Percentiles rank a stretch among this genome's conserved stretches.
These are phyloP conservation scores for Penicillium diatomitis DNA, from an alignment of 495 filamentous ascomycete genomes.

Conservation along the genomic window DNA sequence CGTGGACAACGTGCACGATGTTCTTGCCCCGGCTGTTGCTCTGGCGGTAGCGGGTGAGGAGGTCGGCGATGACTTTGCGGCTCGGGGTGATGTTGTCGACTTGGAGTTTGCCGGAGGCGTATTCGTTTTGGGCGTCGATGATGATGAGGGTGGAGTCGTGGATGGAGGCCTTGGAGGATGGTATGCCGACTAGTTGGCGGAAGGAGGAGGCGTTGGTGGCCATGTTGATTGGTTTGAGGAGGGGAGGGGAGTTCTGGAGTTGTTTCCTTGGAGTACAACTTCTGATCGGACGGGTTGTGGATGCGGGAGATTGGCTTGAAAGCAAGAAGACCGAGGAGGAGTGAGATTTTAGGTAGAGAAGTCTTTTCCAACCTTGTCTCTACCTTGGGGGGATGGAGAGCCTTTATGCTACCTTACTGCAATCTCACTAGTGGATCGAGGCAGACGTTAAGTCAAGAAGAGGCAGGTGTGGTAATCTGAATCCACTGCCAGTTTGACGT, in stretches of 20 bases:
- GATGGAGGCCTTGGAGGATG: conserved; percentile 37
- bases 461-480: no score
- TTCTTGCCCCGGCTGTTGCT: conserved; percentile 24
- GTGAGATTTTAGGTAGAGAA: no score
- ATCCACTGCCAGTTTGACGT: no score
- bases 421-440: no score
- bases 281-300: no score
- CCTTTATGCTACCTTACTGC: no score
- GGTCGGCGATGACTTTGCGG: conserved; percentile 21
- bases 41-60: conserved; percentile 40
- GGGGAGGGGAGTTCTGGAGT: neutral
- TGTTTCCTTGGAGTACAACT: neutral
- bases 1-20: conserved; percentile 50
- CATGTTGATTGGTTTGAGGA: neutral
- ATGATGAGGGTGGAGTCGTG: conserved; percentile 49
- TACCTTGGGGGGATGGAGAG: no score
- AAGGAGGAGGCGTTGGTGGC: neutral
- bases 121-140: conserved; percentile 59
- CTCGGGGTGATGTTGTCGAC: conserved; percentile 36
- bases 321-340: neutral
- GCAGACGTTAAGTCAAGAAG: no score
- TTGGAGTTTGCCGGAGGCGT: conserved; percentile 43
- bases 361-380: no score
- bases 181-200: neutral
- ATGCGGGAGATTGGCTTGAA: neutral